Percentiles rank a stretch among this genome's conserved stretches.
phyloP scores from a whole-genome alignment of 2,329 filamentous ascomycete species.

The Pseudocercospora fuligena region DNA sequence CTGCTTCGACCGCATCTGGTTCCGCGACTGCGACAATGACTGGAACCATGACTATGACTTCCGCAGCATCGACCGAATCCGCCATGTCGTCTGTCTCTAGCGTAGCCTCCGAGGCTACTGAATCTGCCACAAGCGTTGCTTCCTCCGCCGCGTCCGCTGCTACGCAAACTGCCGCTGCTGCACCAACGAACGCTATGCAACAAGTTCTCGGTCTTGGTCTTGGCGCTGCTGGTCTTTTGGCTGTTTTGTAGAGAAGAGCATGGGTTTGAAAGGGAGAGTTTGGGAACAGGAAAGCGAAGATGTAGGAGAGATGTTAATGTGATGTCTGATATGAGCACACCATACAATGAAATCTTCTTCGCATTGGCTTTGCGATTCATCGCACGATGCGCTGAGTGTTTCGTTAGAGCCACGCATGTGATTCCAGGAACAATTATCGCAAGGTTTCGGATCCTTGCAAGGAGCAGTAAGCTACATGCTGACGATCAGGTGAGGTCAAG shows the following conservation, averaged over 20 bases:
- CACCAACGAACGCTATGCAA: conserved; percentile 19
- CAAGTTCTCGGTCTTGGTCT: conserved; percentile 22
- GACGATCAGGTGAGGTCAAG: no score
- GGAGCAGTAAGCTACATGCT: background rate
- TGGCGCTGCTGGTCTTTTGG: conserved; percentile 22
- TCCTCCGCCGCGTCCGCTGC: conserved; percentile 2
- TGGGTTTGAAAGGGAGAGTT: background rate
- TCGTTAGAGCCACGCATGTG: background rate
- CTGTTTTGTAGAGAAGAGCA: conserved; percentile 9
- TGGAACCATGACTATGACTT: conserved; percentile 11
- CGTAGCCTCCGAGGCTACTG: background rate
- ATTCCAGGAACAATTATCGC: background rate
- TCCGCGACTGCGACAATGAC: conserved; percentile 1
- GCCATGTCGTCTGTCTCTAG: background rate
- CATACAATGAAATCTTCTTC: background rate
- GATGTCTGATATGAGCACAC: background rate
- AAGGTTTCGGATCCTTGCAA: background rate
- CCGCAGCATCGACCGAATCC: background rate
- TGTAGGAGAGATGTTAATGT: background rate
- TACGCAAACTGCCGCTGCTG: conserved; percentile 9
- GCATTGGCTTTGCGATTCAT: background rate
- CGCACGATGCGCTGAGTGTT: background rate
- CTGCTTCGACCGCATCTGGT: conserved; percentile 18
- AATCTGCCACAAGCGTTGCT: background rate
- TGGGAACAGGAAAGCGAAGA: background rate